Conservation (phyloP, 495 filamentous ascomycete species). For the Neurospora sp. region DNA sequence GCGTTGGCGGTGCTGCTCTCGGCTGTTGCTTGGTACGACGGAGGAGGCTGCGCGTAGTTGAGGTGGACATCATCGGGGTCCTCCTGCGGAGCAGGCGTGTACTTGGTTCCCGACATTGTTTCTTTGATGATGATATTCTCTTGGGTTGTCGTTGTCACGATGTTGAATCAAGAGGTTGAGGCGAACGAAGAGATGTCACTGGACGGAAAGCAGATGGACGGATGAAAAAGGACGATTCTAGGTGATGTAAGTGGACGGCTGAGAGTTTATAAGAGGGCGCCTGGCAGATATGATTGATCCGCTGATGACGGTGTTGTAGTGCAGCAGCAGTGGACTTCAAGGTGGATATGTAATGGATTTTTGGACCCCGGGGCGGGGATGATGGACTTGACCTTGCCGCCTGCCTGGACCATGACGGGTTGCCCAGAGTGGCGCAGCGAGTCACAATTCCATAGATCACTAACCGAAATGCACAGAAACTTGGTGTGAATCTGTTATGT, state of each 20-base stretch:
- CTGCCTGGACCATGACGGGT: neutral
- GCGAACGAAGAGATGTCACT: neutral
- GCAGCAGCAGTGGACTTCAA: neutral
- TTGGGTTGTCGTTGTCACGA: neutral
- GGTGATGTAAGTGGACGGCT: neutral
- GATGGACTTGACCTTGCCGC: neutral
- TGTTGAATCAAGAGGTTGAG: neutral
- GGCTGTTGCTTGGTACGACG: conserved; percentile 55
- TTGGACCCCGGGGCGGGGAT: neutral
- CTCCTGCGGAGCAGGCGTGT: conserved; percentile 59
- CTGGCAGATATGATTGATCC: neutral
- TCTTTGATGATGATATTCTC: neutral
- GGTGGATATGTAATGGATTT: conserved; percentile 1
- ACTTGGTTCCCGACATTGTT: conserved; percentile 58
- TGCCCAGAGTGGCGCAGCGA: neutral
- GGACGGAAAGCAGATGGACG: neutral
- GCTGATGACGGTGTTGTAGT: neutral
- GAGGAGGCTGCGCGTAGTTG: conserved; percentile 73
- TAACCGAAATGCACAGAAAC: neutral
- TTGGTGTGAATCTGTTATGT: neutral
- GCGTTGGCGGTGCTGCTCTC: conserved; percentile 25
- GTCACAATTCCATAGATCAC: neutral
- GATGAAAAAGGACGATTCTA: neutral
- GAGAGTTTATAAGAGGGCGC: neutral
- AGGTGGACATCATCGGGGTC: conserved; percentile 54